Base-by-base conservation (phyloP, 2,329 filamentous ascomycete species). In the Aspergillus luchuensis region DNA sequence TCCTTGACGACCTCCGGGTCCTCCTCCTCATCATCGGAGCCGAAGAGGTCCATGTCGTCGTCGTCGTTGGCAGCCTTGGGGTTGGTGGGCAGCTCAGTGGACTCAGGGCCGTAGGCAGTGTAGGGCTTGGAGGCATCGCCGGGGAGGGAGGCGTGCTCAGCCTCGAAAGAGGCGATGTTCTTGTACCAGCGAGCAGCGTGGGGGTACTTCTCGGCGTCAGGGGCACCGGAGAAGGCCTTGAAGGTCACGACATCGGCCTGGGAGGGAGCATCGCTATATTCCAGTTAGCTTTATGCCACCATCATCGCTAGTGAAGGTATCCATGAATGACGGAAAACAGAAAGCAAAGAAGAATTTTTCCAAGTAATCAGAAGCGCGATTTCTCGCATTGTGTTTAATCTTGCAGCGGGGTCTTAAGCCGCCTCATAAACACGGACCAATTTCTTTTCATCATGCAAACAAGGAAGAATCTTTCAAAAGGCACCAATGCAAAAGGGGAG, bases 101-200 rank as follows among this genome's bases (percentile, higher is more conserved):
- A 84, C 73, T 96, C 93, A 67, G 95, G 95, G 74, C 95, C 95
- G 83, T 98, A 98, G 78, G 89, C 86, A 73, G 91, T 93, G 85
- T 89, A 91, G 69, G 89, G 85, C 85, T 95, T 92, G 79, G 90
- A 90, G 72, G 93, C 87, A 82, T 98, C 94, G 80, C 95, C 95
- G 61, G 92, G 87, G 56, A 99, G 91, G 67, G 88, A 90, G 74
- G 90, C 85, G 84, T 98, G 98, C 81, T 98, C 94, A 70, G 90
- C 85, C 86, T 96, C 89, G 84, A 91, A 97, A 72, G 91, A 90
- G 79, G 91, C 87, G 77, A 97, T 91, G 88, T 99, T 94, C 88
- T 96, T 97, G 89, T 97, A 97, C 95, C 95, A 99, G 81, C 95
- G 90, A 77, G 91, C 92, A 76, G 90, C 92, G 84, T 97, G 85